These are phyloP conservation scores for Triadica sebifera DNA, from an alignment of 345 rosid species.

Conservation along the genomic window DNA sequence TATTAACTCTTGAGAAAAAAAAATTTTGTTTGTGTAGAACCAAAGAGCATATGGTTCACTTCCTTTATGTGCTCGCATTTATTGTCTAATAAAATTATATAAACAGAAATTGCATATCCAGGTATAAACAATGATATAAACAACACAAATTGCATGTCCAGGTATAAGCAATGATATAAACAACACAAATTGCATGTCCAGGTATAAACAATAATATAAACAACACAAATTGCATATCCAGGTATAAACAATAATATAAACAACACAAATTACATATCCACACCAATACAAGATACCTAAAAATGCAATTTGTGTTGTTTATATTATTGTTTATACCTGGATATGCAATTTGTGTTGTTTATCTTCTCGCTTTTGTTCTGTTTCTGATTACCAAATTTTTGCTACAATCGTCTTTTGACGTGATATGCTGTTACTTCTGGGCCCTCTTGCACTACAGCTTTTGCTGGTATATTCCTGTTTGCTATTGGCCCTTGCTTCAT, in stretches of 20 bases:
- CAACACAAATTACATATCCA: too few species aligned
- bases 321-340: too few species aligned
- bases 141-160: not conserved
- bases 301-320: too few species aligned
- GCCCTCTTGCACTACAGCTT: slow-evolving; percentile 75
- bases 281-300: too few species aligned
- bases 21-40: not conserved
- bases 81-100: too few species aligned
- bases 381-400: slow-evolving; percentile 55
- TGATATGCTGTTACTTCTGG: slow-evolving; percentile 71
- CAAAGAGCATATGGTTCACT: not conserved
- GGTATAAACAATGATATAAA: too few species aligned
- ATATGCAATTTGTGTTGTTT: too few species aligned
- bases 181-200: not conserved
- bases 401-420: slow-evolving; percentile 76
- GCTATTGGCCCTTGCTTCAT: not conserved
- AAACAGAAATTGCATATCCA: too few species aligned
- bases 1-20: not conserved
- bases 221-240: not conserved
- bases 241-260: too few species aligned
- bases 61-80: too few species aligned
- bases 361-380: slow-evolving; percentile 20
- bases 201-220: not conserved
- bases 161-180: not conserved
- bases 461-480: slow-evolving; percentile 61